Percentiles rank a stretch among this genome's conserved stretches.
These are phyloP conservation scores for Podaxis sp. DNA, from an alignment of 768 basidiomycete genomes.

Conservation along the genomic window DNA sequence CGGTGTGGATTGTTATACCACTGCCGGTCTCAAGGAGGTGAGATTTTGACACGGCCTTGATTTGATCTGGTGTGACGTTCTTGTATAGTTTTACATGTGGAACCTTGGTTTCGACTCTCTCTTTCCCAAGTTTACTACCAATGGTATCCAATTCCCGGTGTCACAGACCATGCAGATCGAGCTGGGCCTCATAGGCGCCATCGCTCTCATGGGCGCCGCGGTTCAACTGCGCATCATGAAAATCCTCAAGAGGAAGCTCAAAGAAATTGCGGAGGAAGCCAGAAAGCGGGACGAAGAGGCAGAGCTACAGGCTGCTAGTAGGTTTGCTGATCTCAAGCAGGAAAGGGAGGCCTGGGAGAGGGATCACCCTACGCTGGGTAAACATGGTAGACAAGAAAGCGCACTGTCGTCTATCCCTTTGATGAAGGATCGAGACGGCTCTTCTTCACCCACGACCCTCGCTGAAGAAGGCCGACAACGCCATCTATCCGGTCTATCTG, in stretches of 20 bases:
- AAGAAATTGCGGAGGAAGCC: slow-evolving; percentile 76
- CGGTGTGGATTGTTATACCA: slow-evolving; percentile 92
- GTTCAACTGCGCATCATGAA: slow-evolving; percentile 87
- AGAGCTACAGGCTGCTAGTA: slow-evolving; percentile 69
- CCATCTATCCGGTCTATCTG: slow-evolving; percentile 66
- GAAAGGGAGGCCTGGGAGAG: slow-evolving; percentile 88
- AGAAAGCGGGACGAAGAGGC: slow-evolving; percentile 71
- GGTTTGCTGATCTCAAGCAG: slow-evolving; percentile 58
- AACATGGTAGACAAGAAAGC: slow-evolving; percentile 64
- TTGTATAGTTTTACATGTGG: slow-evolving; percentile 85
- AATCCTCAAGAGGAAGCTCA: slow-evolving; percentile 74
- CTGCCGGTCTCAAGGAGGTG: slow-evolving; percentile 91
- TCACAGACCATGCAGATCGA: slow-evolving; percentile 93
- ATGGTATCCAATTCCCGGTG: slow-evolving; percentile 76
- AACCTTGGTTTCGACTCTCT: slow-evolving; percentile 84
- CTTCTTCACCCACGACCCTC: slow-evolving; percentile 41
- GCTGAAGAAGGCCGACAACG: slow-evolving; percentile 47
- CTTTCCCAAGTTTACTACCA: slow-evolving; percentile 72
- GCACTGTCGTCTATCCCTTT: slow-evolving; percentile 61
- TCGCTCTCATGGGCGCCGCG: slow-evolving; percentile 83
- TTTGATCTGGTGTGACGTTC: slow-evolving; percentile 14
- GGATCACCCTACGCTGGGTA: slow-evolving; percentile 66
- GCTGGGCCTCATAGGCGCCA: slow-evolving; percentile 81
- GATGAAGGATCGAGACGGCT: slow-evolving; percentile 60
- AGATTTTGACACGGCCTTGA: slow-evolving; percentile 17